These are phyloP conservation scores for Boletus rubroflammeus DNA, from an alignment of 768 basidiomycete genomes.

Conservation along the genomic window DNA sequence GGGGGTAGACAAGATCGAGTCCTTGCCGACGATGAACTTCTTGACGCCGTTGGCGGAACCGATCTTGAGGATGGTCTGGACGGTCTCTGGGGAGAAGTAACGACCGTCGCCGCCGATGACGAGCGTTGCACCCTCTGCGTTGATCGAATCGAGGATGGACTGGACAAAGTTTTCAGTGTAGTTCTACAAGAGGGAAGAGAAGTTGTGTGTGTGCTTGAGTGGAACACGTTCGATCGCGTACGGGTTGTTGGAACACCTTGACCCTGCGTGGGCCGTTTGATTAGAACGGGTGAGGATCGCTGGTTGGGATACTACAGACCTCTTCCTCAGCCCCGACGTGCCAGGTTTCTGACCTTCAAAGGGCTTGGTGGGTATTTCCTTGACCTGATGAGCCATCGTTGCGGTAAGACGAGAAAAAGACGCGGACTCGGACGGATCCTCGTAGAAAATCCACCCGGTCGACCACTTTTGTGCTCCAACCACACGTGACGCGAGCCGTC, in stretches of 20 bases:
- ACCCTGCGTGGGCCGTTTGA: conserved; percentile 54
- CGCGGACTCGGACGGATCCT: neutral
- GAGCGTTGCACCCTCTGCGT: conserved; percentile 72
- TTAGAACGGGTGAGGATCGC: conserved; percentile 23
- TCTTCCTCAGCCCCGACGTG: conserved; percentile 95
- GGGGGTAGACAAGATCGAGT: conserved; percentile 92
- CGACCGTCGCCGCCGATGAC: conserved; percentile 98
- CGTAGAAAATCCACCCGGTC: neutral
- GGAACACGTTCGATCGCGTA: conserved; percentile 35
- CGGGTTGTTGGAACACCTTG: conserved; percentile 97
- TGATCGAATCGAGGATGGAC: conserved; percentile 88
- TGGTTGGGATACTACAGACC: conserved; percentile 41
- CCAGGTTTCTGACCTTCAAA: conserved; percentile 96
- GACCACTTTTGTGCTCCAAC: conserved; percentile 15
- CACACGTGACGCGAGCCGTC: conserved; percentile 26
- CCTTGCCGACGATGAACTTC: conserved; percentile 89
- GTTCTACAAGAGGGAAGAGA: conserved; percentile 58
- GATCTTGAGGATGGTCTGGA: conserved; percentile 91
- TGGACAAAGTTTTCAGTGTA: conserved; percentile 99
- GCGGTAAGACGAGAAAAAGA: no score
- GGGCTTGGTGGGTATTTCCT: conserved; percentile 77
- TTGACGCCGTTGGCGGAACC: conserved; percentile 90
- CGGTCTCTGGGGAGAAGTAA: conserved; percentile 80
- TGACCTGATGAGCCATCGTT: conserved; percentile 46
- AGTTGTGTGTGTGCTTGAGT: conserved; percentile 20